Conservation (phyloP, 768 basidiomycete genomes). For the Kwoniella sp. region DNA sequence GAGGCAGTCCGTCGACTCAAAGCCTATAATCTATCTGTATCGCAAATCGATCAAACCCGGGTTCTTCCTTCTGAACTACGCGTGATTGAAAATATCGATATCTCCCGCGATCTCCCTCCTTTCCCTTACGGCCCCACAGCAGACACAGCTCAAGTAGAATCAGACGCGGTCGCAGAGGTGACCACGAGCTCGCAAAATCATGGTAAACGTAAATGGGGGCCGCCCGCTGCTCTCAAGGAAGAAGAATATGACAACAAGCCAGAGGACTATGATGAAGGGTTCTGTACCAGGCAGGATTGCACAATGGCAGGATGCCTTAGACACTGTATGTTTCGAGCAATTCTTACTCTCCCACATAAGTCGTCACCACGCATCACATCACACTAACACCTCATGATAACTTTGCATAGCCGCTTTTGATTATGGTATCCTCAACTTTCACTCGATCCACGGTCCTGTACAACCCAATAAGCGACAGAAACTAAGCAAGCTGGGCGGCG, state of each 20-base stretch:
- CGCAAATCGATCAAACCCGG: slow-evolving; percentile 13
- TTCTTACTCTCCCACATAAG: too few species aligned
- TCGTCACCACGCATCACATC: too few species aligned
- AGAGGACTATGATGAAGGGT: slow-evolving; percentile 3
- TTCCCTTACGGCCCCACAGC: not conserved
- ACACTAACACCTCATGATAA: too few species aligned
- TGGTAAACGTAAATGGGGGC: slow-evolving; percentile 18
- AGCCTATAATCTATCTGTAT: not conserved
- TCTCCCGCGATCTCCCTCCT: slow-evolving; percentile 16
- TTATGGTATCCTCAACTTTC: too few species aligned
- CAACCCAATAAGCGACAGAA: too few species aligned
- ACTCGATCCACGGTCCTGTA: too few species aligned
- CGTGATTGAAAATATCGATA: slow-evolving; percentile 7
- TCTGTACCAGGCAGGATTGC: slow-evolving; percentile 13
- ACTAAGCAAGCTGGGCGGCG: too few species aligned
- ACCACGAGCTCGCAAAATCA: not conserved
- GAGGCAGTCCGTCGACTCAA: slow-evolving; percentile 13
- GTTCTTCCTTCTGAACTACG: slow-evolving; percentile 3
- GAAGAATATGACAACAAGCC: not conserved
- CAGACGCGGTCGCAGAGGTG: not conserved
- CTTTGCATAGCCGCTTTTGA: too few species aligned
- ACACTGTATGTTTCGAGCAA: slow-evolving; percentile 20
- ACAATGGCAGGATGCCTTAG: slow-evolving; percentile 9
- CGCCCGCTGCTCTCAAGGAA: slow-evolving; percentile 1
- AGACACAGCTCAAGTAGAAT: not conserved